Percentiles rank a stretch among this genome's conserved stretches.
phyloP scores from a whole-genome alignment of 1,139 yeast species.

The Nakaseomyces uthaithaninus region DNA sequence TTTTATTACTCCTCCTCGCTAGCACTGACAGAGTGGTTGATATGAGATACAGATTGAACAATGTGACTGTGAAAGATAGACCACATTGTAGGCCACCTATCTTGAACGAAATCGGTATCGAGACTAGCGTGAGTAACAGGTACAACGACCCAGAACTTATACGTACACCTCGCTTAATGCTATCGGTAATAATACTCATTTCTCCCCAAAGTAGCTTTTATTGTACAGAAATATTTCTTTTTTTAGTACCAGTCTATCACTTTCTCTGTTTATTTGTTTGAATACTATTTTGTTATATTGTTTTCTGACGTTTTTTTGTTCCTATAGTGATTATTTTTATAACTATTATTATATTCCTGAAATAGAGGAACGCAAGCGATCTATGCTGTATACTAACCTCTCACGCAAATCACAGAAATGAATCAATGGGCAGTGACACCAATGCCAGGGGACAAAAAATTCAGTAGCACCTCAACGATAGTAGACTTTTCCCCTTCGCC shows the following conservation, averaged over 20 bases:
- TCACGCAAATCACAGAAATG: too few relatives aligned
- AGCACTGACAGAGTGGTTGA: slow-evolving; percentile 65
- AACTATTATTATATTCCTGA: too few relatives aligned
- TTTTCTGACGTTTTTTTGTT: too few relatives aligned
- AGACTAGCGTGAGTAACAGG: slow-evolving; percentile 60
- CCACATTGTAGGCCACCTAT: slow-evolving; percentile 91
- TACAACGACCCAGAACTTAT: slow-evolving; percentile 47
- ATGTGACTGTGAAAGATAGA: slow-evolving; percentile 71
- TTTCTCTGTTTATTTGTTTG: too few relatives aligned
- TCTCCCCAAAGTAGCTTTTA: background rate
- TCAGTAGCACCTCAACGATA: too few relatives aligned
- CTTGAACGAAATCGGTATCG: slow-evolving; percentile 92
- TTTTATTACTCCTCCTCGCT: slow-evolving; percentile 41
- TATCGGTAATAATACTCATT: slow-evolving; percentile 11
- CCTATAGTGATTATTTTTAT: too few relatives aligned
- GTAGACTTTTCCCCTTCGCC: too few relatives aligned
- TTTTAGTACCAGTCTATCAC: background rate
- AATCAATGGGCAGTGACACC: too few relatives aligned
- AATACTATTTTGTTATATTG: too few relatives aligned
- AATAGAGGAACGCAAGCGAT: too few relatives aligned
- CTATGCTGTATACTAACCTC: too few relatives aligned
- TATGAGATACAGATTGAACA: slow-evolving; percentile 57
- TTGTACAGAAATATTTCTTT: background rate
- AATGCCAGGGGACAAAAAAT: too few relatives aligned
- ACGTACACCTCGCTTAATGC: slow-evolving; percentile 22